Conservation (phyloP, 202 grass and related monocot species). For the Panicum hallii region DNA sequence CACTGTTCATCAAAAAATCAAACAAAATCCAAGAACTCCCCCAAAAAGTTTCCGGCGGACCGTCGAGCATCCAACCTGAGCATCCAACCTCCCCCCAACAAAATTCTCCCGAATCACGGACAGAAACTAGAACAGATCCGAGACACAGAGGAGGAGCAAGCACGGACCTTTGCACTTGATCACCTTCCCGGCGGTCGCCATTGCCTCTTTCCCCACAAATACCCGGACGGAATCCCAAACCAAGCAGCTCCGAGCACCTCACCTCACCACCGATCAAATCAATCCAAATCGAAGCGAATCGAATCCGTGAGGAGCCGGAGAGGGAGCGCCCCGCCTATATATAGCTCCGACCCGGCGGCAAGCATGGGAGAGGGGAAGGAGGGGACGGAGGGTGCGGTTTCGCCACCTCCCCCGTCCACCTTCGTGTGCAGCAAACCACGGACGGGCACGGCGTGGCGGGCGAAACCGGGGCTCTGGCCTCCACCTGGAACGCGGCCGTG, state of each 20-base stretch:
- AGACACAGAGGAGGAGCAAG: not conserved
- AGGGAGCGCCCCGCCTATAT: not conserved
- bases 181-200: conserved; percentile 81
- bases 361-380: not conserved
- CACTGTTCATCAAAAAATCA: not conserved
- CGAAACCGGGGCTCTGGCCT: conserved; percentile 40
- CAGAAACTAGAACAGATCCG: not conserved
- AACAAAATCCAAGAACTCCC: not conserved
- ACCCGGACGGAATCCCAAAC: not conserved
- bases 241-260: not conserved
- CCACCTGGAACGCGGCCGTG: conserved; percentile 36
- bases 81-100: not conserved
- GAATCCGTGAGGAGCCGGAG: not conserved
- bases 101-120: not conserved
- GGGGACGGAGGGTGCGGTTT: conserved; percentile 3
- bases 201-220: not conserved
- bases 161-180: conserved; percentile 96
- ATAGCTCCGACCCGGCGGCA: not conserved
- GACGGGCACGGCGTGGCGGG: conserved; percentile 33
- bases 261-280: not conserved
- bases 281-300: not conserved
- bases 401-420: conserved; percentile 21
- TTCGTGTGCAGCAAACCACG: conserved; percentile 48
- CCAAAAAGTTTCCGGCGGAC: too few species aligned
- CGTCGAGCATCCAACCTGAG: not conserved